phyloP scores from a whole-genome alignment of 352 stramenopile genomes.

The Globisporangium ultimum region DNA sequence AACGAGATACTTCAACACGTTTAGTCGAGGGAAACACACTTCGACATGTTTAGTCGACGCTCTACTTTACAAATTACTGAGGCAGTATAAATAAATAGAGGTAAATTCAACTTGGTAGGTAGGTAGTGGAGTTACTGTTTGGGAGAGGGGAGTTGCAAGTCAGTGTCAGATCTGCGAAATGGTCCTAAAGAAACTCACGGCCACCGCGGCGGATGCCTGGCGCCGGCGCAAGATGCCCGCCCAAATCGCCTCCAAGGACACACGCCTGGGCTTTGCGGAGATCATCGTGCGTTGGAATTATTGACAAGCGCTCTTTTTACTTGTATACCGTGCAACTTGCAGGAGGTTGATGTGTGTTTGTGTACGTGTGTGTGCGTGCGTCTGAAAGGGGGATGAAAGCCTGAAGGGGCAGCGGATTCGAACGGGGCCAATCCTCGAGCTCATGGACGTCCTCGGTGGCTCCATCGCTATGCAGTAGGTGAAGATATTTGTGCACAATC shows the following conservation, averaged over 20 bases:
- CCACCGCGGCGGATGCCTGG: conserved; percentile 35
- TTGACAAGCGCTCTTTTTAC: too few species aligned
- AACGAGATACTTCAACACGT: too few species aligned
- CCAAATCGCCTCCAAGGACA: conserved; percentile 46
- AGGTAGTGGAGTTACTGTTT: too few species aligned
- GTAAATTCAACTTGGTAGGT: too few species aligned
- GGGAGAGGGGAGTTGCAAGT: too few species aligned
- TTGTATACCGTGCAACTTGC: too few species aligned
- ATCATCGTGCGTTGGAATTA: conserved; percentile 35
- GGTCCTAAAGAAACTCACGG: conserved; percentile 33
- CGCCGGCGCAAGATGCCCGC: conserved; percentile 35
- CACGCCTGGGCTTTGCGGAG: conserved; percentile 46
- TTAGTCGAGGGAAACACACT: too few species aligned
- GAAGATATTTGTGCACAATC: background rate
- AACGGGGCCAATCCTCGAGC: conserved; percentile 45
- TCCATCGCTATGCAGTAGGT: conserved; percentile 30
- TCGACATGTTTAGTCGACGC: too few species aligned
- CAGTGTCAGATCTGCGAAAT: conserved; percentile 8
- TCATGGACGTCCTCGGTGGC: conserved; percentile 51
- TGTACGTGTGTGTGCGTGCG: background rate
- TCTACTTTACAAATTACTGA: too few species aligned
- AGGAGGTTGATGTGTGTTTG: too few species aligned
- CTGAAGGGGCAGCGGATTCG: conserved; percentile 36
- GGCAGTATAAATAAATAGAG: too few species aligned
- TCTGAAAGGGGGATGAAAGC: conserved; percentile 38